Conservation (phyloP, 371 early-diverging fungal species). For the Umbelopsis sp. region DNA sequence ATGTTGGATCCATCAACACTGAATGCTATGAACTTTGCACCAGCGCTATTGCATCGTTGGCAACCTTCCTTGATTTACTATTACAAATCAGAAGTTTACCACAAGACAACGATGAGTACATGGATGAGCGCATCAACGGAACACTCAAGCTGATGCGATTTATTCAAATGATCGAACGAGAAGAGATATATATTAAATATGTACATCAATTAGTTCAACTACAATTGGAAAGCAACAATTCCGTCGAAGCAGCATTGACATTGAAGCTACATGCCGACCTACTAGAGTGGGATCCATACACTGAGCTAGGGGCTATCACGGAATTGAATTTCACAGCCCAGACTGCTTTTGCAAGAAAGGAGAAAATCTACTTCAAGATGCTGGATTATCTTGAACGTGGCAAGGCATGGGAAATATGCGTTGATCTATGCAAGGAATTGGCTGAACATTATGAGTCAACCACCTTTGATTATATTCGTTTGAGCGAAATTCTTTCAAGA, state of each 20-base stretch:
- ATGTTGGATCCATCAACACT: constrained; percentile 24
- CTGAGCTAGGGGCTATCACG: constrained; percentile 47
- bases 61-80: constrained; percentile 58
- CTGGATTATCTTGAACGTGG: constrained; percentile 67
- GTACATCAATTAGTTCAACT: constrained; percentile 67
- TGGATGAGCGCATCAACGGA: constrained; percentile 69
- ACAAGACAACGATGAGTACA: constrained; percentile 57
- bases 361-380: constrained; percentile 63
- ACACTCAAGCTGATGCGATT: constrained; percentile 69
- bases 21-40: constrained; percentile 30
- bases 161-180: constrained; percentile 63
- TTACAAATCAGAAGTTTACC: constrained; percentile 66
- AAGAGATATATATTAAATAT: constrained; percentile 74
- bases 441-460: constrained; percentile 59
- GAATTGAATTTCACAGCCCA: constrained; percentile 59
- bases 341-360: constrained; percentile 68
- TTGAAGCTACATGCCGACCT: constrained; percentile 73
- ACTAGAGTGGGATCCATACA: constrained; percentile 63
- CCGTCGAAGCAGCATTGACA: constrained; percentile 72
- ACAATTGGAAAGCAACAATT: constrained; percentile 63
- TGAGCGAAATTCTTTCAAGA: constrained; percentile 56
- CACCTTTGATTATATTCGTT: constrained; percentile 59
- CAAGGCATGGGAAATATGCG: constrained; percentile 74
- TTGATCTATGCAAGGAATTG: constrained; percentile 66
- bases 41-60: constrained; percentile 57